Evolutionary conservation across 768 basidiomycete genomes (phyloP).

Genomic region (Amyloporia xantha): DNA sequence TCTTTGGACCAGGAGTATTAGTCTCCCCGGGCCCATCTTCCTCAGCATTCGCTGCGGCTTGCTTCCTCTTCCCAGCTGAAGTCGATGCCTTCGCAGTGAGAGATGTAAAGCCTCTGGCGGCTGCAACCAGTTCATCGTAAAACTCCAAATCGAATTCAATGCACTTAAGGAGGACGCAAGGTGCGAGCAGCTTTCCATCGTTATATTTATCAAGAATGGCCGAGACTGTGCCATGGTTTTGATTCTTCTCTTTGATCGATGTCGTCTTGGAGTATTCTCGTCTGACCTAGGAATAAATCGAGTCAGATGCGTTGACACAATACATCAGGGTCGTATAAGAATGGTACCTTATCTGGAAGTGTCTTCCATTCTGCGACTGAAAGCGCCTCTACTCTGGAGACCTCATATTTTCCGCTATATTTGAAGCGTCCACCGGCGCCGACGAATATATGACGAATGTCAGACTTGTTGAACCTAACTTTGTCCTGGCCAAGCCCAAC

Average conservation of each 20-base stretch:
- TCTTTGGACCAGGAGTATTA: too few species aligned
- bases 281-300: conserved; percentile 8
- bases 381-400: conserved; percentile 32
- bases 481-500: conserved; percentile 44
- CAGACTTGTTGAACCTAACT: conserved; percentile 33
- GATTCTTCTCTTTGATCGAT: conserved; percentile 28
- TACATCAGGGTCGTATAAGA: background rate
- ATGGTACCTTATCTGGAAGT: conserved; percentile 33
- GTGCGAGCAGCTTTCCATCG: conserved; percentile 34
- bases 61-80: background rate
- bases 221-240: conserved; percentile 26
- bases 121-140: conserved; percentile 13
- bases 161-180: conserved; percentile 43
- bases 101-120: conserved; percentile 1
- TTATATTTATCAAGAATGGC: conserved; percentile 40
- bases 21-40: too few species aligned
- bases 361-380: conserved; percentile 40
- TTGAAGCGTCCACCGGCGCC: conserved; percentile 34
- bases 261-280: conserved; percentile 32
- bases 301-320: background rate
- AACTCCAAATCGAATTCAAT: conserved; percentile 38
- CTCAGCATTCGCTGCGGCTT: conserved; percentile 24
- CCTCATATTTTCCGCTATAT: conserved; percentile 43
- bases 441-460: conserved; percentile 40
- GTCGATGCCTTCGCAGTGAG: background rate